Base-by-base conservation (phyloP, 2,329 filamentous ascomycete genomes). In the Clonostachys byssicola region DNA sequence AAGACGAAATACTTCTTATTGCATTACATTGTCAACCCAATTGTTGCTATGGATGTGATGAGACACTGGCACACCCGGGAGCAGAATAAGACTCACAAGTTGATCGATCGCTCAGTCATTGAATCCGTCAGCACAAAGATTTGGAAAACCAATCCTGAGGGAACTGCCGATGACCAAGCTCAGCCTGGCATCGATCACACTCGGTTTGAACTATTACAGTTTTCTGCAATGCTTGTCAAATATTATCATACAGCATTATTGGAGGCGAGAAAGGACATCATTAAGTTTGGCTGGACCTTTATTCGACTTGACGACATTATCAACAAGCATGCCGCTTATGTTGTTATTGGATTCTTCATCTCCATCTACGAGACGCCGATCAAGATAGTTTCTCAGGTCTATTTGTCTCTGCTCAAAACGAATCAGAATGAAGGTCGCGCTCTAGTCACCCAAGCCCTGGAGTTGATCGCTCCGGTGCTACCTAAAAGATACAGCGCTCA, bases 241-340 rank as follows among this genome's bases (percentile, higher is more conserved):
- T 95, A 97, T 59, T 90, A 99, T 59, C 85, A 92, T 59, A 81
- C 82, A 34, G 88, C 91, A 46, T 80, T 99, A 2, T 88, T 95
- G 55, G 94, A 97, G 59, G 86, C 89, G 3, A 85, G 95, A 36
- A 99, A 99, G 67, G 94, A 99, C 54, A 92, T 99, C 52, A 99
- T 99, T 61, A 97, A 96, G 68, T 99, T 97, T 66, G 92, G 91
- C 4, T 99, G 94, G 94, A 96, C 92, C 16, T 97, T 96, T 62
- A 99, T 99, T 58, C 84, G 89, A 20, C 80, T 99, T n/a, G 95
- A 99, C 60, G 94, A 99, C 65, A 89, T 96, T 48, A 96, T 99
- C 72, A 99, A 97, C 74, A 99, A 99, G 66, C 94, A 97, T 64
- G 94, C 92, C 1, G 92, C 94, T 4, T 99, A 99, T 59, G 92